Conservation (phyloP, 2,329 filamentous ascomycete species). For the Sclerotinia glacialis region DNA sequence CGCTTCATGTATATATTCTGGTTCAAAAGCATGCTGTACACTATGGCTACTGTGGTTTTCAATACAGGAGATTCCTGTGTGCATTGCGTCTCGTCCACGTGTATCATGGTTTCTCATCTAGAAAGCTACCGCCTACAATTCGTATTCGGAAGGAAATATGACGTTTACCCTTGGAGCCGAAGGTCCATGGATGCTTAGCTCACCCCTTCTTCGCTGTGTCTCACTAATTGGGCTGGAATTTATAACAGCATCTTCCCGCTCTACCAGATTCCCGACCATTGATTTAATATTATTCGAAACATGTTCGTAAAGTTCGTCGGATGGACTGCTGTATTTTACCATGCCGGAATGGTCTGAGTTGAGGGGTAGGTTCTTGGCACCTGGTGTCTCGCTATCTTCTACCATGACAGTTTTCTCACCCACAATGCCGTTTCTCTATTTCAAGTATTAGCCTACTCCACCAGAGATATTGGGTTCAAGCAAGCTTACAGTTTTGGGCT, state of each 20-base stretch:
- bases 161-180: background rate
- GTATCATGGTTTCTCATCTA: background rate
- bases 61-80: background rate
- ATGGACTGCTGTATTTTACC: slow-evolving; percentile 16
- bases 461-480: background rate
- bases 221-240: background rate
- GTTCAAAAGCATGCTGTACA: background rate
- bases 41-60: background rate
- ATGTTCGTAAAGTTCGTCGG: slow-evolving; percentile 5
- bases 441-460: background rate
- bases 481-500: slow-evolving; percentile 3
- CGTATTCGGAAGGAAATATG: background rate
- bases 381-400: slow-evolving; percentile 8
- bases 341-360: slow-evolving; percentile 19
- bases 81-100: too few relatives aligned
- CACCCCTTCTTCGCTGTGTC: background rate
- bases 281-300: slow-evolving; percentile 7
- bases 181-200: background rate
- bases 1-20: background rate
- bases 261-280: slow-evolving; percentile 7
- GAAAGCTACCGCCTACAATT: background rate
- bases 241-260: background rate
- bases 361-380: slow-evolving; percentile 1
- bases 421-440: background rate
- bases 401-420: slow-evolving; percentile 10